Conservation (phyloP, 2,329 filamentous ascomycete genomes). For the Thelonectria rubi region DNA sequence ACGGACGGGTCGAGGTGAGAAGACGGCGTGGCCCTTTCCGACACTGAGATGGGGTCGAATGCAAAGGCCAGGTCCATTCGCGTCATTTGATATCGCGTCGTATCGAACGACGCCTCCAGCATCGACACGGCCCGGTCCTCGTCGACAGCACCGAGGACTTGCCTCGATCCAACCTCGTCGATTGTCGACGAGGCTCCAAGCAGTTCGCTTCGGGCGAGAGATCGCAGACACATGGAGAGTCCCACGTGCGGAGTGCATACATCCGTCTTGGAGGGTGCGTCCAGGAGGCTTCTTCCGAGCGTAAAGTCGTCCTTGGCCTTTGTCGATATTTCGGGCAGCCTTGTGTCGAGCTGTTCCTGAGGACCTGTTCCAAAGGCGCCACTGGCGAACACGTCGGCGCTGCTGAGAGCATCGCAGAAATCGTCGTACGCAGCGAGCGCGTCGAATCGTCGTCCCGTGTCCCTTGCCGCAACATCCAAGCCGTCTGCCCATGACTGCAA, state of each 20-base stretch:
- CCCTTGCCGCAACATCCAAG: conserved; percentile 25
- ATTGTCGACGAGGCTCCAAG: conserved; percentile 16
- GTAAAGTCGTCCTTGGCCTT: conserved; percentile 61
- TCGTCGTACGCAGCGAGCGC: conserved; percentile 61
- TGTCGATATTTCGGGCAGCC: conserved; percentile 63
- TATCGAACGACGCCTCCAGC: conserved; percentile 52
- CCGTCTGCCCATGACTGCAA: conserved; percentile 51
- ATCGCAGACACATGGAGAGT: conserved; percentile 45
- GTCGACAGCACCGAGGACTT: conserved; percentile 41
- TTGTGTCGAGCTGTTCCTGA: conserved; percentile 68
- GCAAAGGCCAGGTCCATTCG: conserved; percentile 65
- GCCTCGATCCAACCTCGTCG: background rate
- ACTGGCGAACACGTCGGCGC: conserved; percentile 68
- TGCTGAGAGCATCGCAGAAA: conserved; percentile 69
- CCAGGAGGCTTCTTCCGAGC: conserved; percentile 58
- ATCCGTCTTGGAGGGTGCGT: conserved; percentile 50
- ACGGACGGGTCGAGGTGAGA: conserved; percentile 71
- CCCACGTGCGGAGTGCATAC: conserved; percentile 41
- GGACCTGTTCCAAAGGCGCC: conserved; percentile 55
- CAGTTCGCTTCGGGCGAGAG: conserved; percentile 41
- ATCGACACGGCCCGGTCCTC: conserved; percentile 47
- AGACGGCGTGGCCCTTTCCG: conserved; percentile 52
- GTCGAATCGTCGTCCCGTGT: conserved; percentile 41
- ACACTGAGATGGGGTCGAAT: conserved; percentile 67
- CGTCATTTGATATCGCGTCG: conserved; percentile 45